A percentile compares a stretch with the other conserved stretches of the same genome.
Conservation (phyloP, 352 stramenopile genomes). For the Globisporangium splendens region DNA sequence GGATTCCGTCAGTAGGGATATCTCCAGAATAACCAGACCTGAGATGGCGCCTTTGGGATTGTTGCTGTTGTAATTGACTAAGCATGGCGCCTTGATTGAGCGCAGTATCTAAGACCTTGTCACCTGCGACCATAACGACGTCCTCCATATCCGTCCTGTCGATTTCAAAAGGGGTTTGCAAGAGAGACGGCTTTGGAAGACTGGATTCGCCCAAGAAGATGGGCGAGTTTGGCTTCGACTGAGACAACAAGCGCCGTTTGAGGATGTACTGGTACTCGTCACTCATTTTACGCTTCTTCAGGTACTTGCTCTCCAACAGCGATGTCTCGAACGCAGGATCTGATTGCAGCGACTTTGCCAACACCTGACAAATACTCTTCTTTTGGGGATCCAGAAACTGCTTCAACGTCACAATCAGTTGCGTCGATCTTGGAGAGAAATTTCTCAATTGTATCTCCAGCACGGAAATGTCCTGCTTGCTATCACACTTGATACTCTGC, state of each 20-base stretch:
- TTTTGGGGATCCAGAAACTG: slow-evolving; percentile 24
- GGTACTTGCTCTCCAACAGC: slow-evolving; percentile 33
- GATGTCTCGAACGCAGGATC: slow-evolving; percentile 16
- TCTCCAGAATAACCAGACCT: not conserved
- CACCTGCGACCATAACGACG: slow-evolving; percentile 27
- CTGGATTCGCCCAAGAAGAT: slow-evolving; percentile 28
- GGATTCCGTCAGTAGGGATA: not conserved
- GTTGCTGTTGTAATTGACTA: too few relatives aligned
- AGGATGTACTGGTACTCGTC: slow-evolving; percentile 77
- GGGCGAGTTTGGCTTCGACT: slow-evolving; percentile 15
- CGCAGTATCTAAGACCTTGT: slow-evolving; percentile 23
- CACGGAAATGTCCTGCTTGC: slow-evolving; percentile 3
- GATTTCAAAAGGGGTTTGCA: slow-evolving; percentile 51
- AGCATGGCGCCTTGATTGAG: not conserved
- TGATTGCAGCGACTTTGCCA: slow-evolving; percentile 11
- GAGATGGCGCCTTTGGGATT: not conserved
- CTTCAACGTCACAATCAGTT: slow-evolving; percentile 32
- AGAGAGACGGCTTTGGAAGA: slow-evolving; percentile 39
- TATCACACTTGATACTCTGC: slow-evolving; percentile 19
- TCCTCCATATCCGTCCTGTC: slow-evolving; percentile 49
- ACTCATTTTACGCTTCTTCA: slow-evolving; percentile 59
- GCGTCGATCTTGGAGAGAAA: slow-evolving; percentile 17
- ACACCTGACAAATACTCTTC: slow-evolving; percentile 14
- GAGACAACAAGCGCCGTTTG: slow-evolving; percentile 31
- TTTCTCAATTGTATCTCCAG: slow-evolving; percentile 28